Base-by-base conservation (phyloP, 306 rosid genomes). In the Quercus rubra region DNA sequence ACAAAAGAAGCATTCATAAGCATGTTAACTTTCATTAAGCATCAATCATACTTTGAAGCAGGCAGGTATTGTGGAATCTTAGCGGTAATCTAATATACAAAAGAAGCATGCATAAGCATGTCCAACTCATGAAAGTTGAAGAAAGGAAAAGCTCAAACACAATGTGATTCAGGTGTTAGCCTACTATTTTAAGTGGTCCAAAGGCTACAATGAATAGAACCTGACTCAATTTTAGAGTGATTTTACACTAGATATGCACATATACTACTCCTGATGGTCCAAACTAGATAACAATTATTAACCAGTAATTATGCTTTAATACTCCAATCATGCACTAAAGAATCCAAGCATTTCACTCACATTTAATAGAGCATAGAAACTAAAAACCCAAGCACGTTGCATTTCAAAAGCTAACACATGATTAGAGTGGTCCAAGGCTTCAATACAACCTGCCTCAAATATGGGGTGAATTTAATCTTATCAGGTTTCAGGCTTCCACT, bases 161-260 rank as follows among this genome's bases (percentile, higher is more conserved):
- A 41, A 15, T 63, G 58, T 25, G n/a, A 51, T 41, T 55, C 75
- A 73, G n/a, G 58, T 70, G 67, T 77, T 21, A 78, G 71, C 71
- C 25, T 56, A 51, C 56, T 56, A 56, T 76, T 69, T 73, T 38
- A 86, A 74, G 79, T 82, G 66, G 85, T 84, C 85, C 86, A 66
- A 64, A 81, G 71, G 30, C 74, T 73, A 70, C 62, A 54, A 84
- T 41, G 46, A 41, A 41, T 81, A 43, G 73, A 73, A 67, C 13
- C 63, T 69, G 72, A 54, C 66, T 80, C 72, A 79, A 66, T 58
- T 46, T 66, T 52, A 17, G 73, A 57, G 70, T 46, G 80, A 75
- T 76, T 43, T 67, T 56, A 71, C 69, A 21, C 6, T 61, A 25
- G 67, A 49, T 49, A 49, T 49, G 5, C 17, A 49, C 25, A 23